Evolutionary conservation across 768 basidiomycete genomes (phyloP).

Genomic region (Pulveroboletus ravenelii): DNA sequence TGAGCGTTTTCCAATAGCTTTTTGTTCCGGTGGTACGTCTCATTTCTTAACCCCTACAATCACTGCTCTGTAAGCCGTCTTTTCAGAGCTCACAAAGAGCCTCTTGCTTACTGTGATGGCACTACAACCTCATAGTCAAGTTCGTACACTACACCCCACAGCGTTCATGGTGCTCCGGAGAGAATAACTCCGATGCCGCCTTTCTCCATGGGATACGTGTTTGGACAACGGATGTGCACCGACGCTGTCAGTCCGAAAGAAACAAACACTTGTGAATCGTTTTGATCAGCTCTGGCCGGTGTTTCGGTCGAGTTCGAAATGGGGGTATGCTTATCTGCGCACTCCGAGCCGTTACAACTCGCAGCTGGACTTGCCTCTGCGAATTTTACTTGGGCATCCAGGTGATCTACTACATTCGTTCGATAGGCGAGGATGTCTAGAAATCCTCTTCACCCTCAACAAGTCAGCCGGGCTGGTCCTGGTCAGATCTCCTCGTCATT

Average conservation of each 20-base stretch:
- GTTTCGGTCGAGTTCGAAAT: constrained; percentile 20
- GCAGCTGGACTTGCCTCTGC: background rate
- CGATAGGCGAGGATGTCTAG: constrained; percentile 15
- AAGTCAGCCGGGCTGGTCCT: constrained; percentile 21
- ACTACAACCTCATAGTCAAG: background rate
- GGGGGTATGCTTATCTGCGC: constrained; percentile 7
- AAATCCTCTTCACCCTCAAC: constrained; percentile 9
- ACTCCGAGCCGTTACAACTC: background rate
- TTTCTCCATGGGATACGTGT: constrained; percentile 2
- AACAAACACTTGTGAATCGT: background rate
- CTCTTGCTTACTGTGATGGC: background rate
- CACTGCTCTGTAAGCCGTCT: background rate
- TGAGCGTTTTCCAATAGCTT: background rate
- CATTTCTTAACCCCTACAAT: background rate
- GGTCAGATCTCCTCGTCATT: constrained; percentile 2
- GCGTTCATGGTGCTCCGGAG: background rate
- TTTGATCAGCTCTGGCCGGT: background rate
- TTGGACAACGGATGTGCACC: too few species aligned
- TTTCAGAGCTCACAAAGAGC: background rate
- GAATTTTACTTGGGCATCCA: constrained; percentile 10
- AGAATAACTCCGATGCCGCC: constrained; percentile 1
- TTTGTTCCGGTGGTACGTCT: background rate
- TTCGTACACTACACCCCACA: background rate
- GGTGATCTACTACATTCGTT: constrained; percentile 13
- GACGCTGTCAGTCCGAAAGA: background rate